phyloP scores from a whole-genome alignment of 176 grass and related monocot species.

The Ensete ventricosum region DNA sequence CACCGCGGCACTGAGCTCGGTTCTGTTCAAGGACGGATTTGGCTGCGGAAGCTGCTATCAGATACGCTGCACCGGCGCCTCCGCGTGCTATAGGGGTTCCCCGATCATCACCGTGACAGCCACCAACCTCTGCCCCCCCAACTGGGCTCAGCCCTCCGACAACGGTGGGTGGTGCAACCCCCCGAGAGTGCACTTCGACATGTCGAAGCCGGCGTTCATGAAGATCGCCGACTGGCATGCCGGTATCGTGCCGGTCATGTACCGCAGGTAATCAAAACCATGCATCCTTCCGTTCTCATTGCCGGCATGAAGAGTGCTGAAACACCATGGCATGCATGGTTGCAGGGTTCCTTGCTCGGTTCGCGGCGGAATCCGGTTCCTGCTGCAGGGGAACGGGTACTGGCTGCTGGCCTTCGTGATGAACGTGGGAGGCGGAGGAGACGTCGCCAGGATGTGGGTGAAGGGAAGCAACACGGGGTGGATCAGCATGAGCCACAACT shows the following conservation, averaged over 20 bases:
- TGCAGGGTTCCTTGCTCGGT: slow-evolving; percentile 44
- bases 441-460: slow-evolving; percentile 24
- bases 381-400: slow-evolving; percentile 47
- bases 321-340: no score
- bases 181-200: slow-evolving; percentile 62
- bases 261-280: slow-evolving; percentile 38
- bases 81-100: slow-evolving; percentile 28
- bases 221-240: slow-evolving; percentile 25
- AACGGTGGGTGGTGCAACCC: slow-evolving; percentile 87
- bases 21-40: slow-evolving; percentile 19
- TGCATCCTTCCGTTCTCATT: neutral
- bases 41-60: slow-evolving; percentile 46
- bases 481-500: slow-evolving; percentile 36
- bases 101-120: slow-evolving; percentile 34
- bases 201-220: slow-evolving; percentile 48
- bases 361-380: slow-evolving; percentile 36
- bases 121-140: slow-evolving; percentile 79
- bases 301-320: neutral
- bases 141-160: slow-evolving; percentile 29
- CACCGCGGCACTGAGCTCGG: slow-evolving; percentile 29
- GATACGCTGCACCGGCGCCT: slow-evolving; percentile 36
- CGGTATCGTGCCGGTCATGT: slow-evolving; percentile 61
- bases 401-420: slow-evolving; percentile 47
- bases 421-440: slow-evolving; percentile 53
- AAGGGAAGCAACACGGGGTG: slow-evolving; percentile 14